A percentile compares a stretch with the other conserved stretches of the same genome.
These are phyloP conservation scores for Parsonsia alboflavescens DNA, from an alignment of 257 asterid species.

Conservation along the genomic window DNA sequence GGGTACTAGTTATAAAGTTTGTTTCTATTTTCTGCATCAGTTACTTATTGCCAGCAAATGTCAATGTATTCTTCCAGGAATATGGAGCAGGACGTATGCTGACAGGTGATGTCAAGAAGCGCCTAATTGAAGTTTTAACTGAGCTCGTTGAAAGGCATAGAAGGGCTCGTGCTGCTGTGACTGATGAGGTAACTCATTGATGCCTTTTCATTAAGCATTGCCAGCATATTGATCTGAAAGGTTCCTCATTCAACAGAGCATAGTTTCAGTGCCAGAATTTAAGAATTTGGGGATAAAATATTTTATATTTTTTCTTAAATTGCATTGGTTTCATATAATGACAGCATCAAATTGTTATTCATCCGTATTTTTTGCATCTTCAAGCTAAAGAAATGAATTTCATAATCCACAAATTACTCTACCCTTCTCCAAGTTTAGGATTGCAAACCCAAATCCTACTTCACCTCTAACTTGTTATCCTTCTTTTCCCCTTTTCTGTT, in stretches of 20 bases:
- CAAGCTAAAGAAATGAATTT: neutral
- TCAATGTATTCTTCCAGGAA: conserved; percentile 40
- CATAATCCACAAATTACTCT: no score
- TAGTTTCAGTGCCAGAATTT: neutral
- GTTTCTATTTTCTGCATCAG: neutral
- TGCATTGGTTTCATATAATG: neutral
- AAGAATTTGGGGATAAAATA: neutral
- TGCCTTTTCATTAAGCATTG: neutral
- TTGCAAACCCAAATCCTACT: neutral
- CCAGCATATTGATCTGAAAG: neutral
- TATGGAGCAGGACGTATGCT: conserved; percentile 89
- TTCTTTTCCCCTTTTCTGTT: neutral
- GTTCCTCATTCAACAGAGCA: neutral
- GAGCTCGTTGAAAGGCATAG: conserved; percentile 81
- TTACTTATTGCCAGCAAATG: neutral
- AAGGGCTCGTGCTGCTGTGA: conserved; percentile 78
- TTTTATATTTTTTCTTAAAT: neutral
- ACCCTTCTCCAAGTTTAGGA: neutral
- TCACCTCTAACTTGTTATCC: neutral
- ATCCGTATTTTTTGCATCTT: neutral
- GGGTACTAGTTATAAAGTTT: neutral
- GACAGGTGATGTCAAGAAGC: conserved; percentile 82
- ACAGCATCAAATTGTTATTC: neutral
- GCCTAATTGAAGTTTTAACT: conserved; percentile 65
- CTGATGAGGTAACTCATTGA: conserved; percentile 64